phyloP scores from a whole-genome alignment of 2,329 filamentous ascomycete genomes.

The Epichloe sibirici region DNA sequence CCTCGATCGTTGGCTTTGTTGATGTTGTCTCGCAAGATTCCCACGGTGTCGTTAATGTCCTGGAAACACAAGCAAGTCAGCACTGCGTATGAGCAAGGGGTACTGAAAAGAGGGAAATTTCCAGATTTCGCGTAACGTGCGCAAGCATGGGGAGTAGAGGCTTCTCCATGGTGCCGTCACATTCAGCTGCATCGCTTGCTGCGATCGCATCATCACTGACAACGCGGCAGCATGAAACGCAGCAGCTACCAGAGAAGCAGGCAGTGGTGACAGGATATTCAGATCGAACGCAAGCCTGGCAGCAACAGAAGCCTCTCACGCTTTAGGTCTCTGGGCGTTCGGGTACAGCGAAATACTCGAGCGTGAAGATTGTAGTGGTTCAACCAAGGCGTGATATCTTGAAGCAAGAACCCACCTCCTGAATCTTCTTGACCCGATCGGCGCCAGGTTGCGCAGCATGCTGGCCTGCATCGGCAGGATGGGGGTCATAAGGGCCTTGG shows the following conservation, averaged over 20 bases:
- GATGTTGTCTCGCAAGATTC: conserved; percentile 95
- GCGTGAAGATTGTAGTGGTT: neutral
- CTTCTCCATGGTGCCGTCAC: neutral
- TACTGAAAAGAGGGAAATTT: no score
- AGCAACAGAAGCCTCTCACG: no score
- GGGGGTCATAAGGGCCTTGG: conserved; percentile 6
- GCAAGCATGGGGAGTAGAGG: no score
- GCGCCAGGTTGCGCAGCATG: conserved; percentile 1
- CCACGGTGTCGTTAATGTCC: conserved; percentile 96
- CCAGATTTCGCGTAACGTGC: no score
- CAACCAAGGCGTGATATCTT: neutral
- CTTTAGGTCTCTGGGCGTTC: no score
- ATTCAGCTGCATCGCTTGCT: no score
- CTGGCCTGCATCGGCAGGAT: conserved; percentile 5
- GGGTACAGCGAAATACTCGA: no score
- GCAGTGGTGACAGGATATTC: no score
- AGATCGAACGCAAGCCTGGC: no score
- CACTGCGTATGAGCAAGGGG: neutral
- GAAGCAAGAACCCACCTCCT: conserved; percentile 1
- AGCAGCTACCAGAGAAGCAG: no score
- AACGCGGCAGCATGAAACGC: no score
- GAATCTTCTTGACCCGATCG: conserved; percentile 4
- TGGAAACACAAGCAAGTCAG: conserved; percentile 25
- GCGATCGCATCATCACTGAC: no score
- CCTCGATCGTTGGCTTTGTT: conserved; percentile 92